Base-by-base conservation (phyloP, 31 red algal genomes). In the Odonthalia washingtoniensis region DNA sequence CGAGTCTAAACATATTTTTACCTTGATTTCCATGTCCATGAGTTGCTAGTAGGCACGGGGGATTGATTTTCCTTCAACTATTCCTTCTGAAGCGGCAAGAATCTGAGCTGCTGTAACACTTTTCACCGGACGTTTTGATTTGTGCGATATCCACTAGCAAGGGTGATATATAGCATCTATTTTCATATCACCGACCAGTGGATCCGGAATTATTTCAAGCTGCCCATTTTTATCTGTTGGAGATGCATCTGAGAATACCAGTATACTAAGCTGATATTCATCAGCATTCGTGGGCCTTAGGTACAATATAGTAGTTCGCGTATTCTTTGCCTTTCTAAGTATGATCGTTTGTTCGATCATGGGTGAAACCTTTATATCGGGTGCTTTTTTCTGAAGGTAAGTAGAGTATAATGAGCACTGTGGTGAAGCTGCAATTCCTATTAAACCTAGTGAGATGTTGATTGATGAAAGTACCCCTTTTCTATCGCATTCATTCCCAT, bases 351-450 rank as follows among this genome's bases (percentile, higher is more conserved):
- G 28, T 36, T 72, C 67, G 14, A 72, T 28, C 28, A 72, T 72
- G 21, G 12, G 67, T 12, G 67, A 72, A 34, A 72, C 67, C 27
- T 12, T 72, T 18, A 28, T 72, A 30, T 36, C 14, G 28, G 67
- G 26, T 72, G 67, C 67, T 72, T 72, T 72, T 36, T 72, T 30
- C 28, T 18, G 14, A 34, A 72, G 27, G 67, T 72, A 72, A 36
- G 21, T 14, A 14, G 49, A 57, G 21, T 21, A 57, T 9, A 57
- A 57, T 57, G 49, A 14, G 49, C 49, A 9, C 9, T 57, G 12
- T 21, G 12, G n/a, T n/a, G n/a, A n/a, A n/a, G n/a, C n/a, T n/a
- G n/a, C n/a, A n/a, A n/a, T n/a, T n/a, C n/a, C n/a, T 14, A 57
- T 57, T 21, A 9, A 57, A 57, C 49, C 49, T 57, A 57, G 21